These are phyloP conservation scores for Trichoderma parareesei DNA, from an alignment of 495 filamentous ascomycete genomes.

Conservation along the genomic window DNA sequence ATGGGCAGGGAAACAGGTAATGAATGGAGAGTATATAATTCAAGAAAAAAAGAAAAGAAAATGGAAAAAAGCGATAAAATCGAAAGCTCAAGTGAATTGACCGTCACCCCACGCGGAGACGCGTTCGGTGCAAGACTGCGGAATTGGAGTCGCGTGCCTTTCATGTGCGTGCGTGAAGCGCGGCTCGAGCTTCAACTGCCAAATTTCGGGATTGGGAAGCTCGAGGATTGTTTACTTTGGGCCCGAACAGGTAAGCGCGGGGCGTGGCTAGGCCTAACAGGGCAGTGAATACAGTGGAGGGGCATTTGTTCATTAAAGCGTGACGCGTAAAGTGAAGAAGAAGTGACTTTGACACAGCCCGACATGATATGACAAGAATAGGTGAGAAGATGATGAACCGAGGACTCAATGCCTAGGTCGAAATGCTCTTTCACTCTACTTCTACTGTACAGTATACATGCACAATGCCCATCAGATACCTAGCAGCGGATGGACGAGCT, in stretches of 20 bases:
- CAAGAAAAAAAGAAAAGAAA: no score
- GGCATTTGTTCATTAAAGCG: not conserved
- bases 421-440: no score
- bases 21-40: no score
- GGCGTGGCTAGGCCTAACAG: not conserved
- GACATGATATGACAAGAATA: no score
- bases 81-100: not conserved
- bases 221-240: not conserved
- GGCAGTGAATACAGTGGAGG: not conserved
- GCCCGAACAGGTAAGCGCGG: not conserved
- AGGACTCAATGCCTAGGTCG: no score
- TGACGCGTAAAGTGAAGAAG: not conserved
- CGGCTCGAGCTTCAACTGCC: not conserved
- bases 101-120: not conserved
- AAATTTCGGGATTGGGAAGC: not conserved
- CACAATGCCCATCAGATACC: no score
- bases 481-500: no score
- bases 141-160: not conserved
- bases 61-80: no score
- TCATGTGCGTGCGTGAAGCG: not conserved
- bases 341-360: no score
- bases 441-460: no score
- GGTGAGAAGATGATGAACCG: no score
- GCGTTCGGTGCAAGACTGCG: not conserved
- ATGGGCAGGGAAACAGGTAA: no score